Percentiles rank a stretch among this genome's conserved stretches.
Evolutionary conservation across 345 rosid species (phyloP).

Genomic region (Rubroshorea leprosula): DNA sequence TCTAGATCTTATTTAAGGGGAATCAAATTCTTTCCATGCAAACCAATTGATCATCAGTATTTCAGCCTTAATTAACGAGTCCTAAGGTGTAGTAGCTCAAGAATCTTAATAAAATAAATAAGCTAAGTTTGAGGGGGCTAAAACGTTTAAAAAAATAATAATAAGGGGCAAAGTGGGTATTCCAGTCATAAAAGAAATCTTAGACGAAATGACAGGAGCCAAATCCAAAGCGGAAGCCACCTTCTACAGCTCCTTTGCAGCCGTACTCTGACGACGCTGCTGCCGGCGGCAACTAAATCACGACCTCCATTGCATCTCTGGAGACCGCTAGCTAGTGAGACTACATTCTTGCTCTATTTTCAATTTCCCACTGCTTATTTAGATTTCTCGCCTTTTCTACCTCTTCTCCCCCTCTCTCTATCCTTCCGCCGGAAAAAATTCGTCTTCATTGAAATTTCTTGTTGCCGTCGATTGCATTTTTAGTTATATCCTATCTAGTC

Average conservation of each 20-base stretch:
- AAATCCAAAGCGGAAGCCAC: neutral
- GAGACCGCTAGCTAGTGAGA: neutral
- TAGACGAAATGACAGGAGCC: neutral
- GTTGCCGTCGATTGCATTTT: neutral
- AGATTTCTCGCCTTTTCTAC: neutral
- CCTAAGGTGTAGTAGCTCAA: too few species aligned
- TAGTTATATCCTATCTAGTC: neutral
- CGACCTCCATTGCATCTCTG: neutral
- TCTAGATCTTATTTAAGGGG: too few species aligned
- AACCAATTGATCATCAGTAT: too few species aligned
- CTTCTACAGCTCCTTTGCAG: neutral
- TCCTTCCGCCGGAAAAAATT: neutral
- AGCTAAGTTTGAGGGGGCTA: too few species aligned
- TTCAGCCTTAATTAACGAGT: too few species aligned
- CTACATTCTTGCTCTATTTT: neutral
- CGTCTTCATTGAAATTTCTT: neutral
- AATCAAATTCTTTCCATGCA: too few species aligned
- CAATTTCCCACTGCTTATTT: neutral
- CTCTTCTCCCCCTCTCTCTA: neutral
- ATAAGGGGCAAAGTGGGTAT: too few species aligned
- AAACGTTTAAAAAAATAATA: too few species aligned
- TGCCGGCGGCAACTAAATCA: neutral
- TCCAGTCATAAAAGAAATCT: too few species aligned
- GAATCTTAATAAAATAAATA: too few species aligned
- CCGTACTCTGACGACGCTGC: neutral